Evolutionary conservation across 2,329 filamentous ascomycete species (phyloP), one percentile per base, ranked within the genome.

Genomic region (Stachybotrys chlorohalonatus): DNA sequence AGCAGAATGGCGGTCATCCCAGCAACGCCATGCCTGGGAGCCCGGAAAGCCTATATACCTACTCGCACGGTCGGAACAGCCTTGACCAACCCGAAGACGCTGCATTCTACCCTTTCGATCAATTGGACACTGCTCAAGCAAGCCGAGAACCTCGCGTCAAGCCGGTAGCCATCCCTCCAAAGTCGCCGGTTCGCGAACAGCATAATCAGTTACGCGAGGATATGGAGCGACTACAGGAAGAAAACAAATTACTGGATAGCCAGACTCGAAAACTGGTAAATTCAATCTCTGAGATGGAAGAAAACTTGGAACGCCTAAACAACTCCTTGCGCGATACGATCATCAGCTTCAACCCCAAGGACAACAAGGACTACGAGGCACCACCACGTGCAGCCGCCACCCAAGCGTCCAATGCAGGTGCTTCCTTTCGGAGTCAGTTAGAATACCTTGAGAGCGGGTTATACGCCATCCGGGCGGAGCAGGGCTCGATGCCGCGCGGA

Each of bases 1-100:
- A 82, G 64, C 82, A 81, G 60, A 74, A 74, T 53, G 17, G 68
- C 39, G 67, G 68, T 1, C 71, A 73, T 49, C 64, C 73, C 7
- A 66, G 75, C 47, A 80, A 81, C 54, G 82, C 80, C 17, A 83
- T 89, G 58, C 87, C 87, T 6, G 84, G 86, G 54, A 91, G 86
- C 62, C 87, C 87, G 7, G 87, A 90, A 66, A 91, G 86, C 72
- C 81, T 90, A 58, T 86, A 89, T 63, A 85, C 83, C 1, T 87
- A 84, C 61, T 78, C 83, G 11, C 80, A 84, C 62, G 79, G 79
- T 52, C 77, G 81, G 52, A 80, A 81, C 56, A 84, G 82, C 62
- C 65, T 82, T 58, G 81, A 83, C 39, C 80, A 86, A 51, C 91
- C 95, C 62, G 89, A 95, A 63, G 89, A 94, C 59, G 79, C 84